Percentiles rank a stretch among this genome's conserved stretches.
phyloP scores from a whole-genome alignment of 106 monocot genomes.

The Platanthera zijinensis region DNA sequence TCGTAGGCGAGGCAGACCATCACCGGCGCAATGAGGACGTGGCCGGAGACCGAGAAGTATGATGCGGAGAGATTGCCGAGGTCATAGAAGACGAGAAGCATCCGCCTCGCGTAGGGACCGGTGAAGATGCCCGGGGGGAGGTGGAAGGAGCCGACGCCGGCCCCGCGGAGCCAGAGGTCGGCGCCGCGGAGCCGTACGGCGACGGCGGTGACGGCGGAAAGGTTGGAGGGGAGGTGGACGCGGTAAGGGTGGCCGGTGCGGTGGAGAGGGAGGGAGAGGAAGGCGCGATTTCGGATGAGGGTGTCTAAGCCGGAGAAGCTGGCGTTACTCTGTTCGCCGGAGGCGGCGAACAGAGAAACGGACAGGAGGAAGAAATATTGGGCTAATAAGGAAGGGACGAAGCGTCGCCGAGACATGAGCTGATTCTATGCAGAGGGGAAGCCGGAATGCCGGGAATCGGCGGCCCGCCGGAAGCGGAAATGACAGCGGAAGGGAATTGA shows the following conservation, averaged over 20 bases:
- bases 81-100: constrained; percentile 20
- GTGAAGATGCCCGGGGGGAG: constrained; percentile 20
- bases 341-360: background rate
- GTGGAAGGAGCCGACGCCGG: background rate
- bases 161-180: constrained; percentile 12
- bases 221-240: constrained; percentile 18
- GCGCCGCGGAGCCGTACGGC: constrained; percentile 13
- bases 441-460: too few relatives aligned
- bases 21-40: constrained; percentile 19
- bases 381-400: background rate
- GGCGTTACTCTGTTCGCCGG: background rate
- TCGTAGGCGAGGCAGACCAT: constrained; percentile 31
- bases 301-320: constrained; percentile 10
- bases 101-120: constrained; percentile 1
- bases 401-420: background rate
- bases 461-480: too few relatives aligned
- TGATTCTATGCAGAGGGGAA: background rate
- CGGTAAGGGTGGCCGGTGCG: constrained; percentile 13
- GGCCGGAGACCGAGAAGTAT: constrained; percentile 18
- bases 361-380: background rate
- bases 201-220: constrained; percentile 14
- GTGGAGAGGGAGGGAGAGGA: background rate
- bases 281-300: constrained; percentile 13
- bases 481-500: too few relatives aligned
- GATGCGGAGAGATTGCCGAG: constrained; percentile 21